Base-by-base conservation (phyloP, 306 rosid genomes). In the Trifolium repens region DNA sequence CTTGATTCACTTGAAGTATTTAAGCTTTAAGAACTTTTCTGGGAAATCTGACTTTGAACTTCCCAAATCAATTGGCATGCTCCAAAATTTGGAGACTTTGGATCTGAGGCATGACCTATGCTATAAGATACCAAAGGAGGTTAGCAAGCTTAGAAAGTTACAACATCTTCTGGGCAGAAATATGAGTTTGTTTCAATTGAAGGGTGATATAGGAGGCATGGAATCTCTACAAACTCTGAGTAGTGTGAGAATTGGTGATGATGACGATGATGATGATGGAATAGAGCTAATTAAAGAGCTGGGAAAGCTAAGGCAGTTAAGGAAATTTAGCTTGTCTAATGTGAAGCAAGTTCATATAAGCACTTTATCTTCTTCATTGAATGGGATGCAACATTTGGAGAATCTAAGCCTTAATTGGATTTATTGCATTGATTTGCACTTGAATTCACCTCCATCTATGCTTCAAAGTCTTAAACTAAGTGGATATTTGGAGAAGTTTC, bases 61-160 rank as follows among this genome's bases (percentile, higher is more conserved):
- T 26, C 78, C 70, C 17, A 12, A 27, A 16, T 44, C 61, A 19
- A 46, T 60, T 30, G 35, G 37, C 24, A 16, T 15, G 70, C 78
- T 61, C 22, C 49, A 27, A 1, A 73, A 44, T 9, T 4, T 73
- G 27, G 61, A 73, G 78, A 73, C 70, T 5, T 60, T 73, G 47
- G 44, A 60, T 44, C 9, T 73, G 60, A 43, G 22, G 19, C 1
- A 5, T 1, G 0, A 1, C 0, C 1, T 0, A 6, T 32, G 0
- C 4, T 0, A 0, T 5, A 1, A 8, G 7, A 1, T 59, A 4
- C 77, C 68, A 57, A 42, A n/a, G 6, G 68, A 42, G n/a, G 27
- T 59, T 12, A 43, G 50, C 27, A 72, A 72, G 43, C 44, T 72
- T 37, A 57, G 3, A 72, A 72, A 72, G 58, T 43, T 72, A 59